Percentiles rank a stretch among this genome's conserved stretches.
Evolutionary conservation across 768 basidiomycete genomes (phyloP).

Genomic region (Clavulina sp.): DNA sequence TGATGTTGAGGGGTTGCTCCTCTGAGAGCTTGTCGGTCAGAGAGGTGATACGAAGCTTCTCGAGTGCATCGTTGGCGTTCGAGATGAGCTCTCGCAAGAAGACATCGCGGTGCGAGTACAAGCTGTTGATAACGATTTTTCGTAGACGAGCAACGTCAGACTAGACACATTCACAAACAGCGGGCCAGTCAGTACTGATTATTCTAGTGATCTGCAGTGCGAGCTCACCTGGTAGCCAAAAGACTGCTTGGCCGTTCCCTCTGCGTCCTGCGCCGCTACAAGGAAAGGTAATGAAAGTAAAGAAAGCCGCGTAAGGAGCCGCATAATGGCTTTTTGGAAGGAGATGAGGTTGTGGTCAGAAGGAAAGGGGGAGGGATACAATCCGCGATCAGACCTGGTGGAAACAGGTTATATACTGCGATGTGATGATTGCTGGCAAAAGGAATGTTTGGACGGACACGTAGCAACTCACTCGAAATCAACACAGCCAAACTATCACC

Average conservation of each 20-base stretch:
- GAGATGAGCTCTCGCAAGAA: conserved; percentile 69
- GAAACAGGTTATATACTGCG: too few relatives aligned
- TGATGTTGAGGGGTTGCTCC: conserved; percentile 66
- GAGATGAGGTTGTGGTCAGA: too few relatives aligned
- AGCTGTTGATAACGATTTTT: conserved; percentile 71
- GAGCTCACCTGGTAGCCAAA: conserved; percentile 50
- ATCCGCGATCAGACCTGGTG: too few relatives aligned
- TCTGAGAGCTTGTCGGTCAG: conserved; percentile 56
- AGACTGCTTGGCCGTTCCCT: conserved; percentile 31
- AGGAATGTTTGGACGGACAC: too few relatives aligned
- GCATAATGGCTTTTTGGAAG: not conserved
- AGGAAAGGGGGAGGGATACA: too few relatives aligned
- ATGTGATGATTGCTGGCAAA: too few relatives aligned
- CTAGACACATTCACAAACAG: conserved; percentile 23
- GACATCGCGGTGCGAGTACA: conserved; percentile 20
- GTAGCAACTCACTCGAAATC: too few relatives aligned
- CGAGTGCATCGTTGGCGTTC: conserved; percentile 91
- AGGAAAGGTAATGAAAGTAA: conserved; percentile 34
- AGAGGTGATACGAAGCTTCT: conserved; percentile 76
- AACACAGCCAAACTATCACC: too few relatives aligned
- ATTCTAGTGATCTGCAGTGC: not conserved
- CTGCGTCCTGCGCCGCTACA: conserved; percentile 34
- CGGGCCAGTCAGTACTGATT: not conserved
- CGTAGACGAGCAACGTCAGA: conserved; percentile 87
- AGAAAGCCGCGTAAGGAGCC: not conserved